phyloP scores from a whole-genome alignment of 2,329 filamentous ascomycete genomes.

The Hypomyces rosellus region DNA sequence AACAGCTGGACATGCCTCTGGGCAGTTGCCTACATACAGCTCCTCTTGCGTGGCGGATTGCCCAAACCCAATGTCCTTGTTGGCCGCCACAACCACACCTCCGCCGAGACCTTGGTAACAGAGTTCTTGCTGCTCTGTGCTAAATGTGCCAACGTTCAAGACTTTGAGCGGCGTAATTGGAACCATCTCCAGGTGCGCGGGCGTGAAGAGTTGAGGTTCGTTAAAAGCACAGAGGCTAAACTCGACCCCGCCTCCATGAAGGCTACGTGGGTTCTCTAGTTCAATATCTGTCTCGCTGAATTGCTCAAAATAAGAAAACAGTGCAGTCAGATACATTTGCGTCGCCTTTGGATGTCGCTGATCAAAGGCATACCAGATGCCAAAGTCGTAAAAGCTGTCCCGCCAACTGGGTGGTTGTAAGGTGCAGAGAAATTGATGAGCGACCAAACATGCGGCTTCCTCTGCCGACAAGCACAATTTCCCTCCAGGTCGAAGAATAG shows the following conservation, averaged over 20 bases:
- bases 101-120: slow-evolving; percentile 18
- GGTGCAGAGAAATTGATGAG: slow-evolving; percentile 27
- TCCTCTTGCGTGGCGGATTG: slow-evolving; percentile 32
- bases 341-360: slow-evolving; percentile 25
- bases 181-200: neutral
- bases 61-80: slow-evolving; percentile 29
- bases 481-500: slow-evolving; percentile 12
- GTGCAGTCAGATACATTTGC: slow-evolving; percentile 23
- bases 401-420: slow-evolving; percentile 16
- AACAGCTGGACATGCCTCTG: slow-evolving; percentile 29
- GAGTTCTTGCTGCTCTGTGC: slow-evolving; percentile 18
- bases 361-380: slow-evolving; percentile 27
- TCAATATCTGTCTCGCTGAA: slow-evolving; percentile 9
- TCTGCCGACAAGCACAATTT: slow-evolving; percentile 17
- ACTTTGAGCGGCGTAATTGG: slow-evolving; percentile 13
- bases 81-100: slow-evolving; percentile 27
- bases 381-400: slow-evolving; percentile 25
- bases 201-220: neutral
- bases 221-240: slow-evolving; percentile 18
- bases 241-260: neutral
- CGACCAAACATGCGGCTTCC: slow-evolving; percentile 24
- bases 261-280: neutral
- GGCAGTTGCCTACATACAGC: slow-evolving; percentile 27
- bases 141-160: slow-evolving; percentile 17
- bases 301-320: slow-evolving; percentile 24